These are phyloP conservation scores for Piper longum DNA, from an alignment of 164 flowering plant genomes.

Conservation along the genomic window DNA sequence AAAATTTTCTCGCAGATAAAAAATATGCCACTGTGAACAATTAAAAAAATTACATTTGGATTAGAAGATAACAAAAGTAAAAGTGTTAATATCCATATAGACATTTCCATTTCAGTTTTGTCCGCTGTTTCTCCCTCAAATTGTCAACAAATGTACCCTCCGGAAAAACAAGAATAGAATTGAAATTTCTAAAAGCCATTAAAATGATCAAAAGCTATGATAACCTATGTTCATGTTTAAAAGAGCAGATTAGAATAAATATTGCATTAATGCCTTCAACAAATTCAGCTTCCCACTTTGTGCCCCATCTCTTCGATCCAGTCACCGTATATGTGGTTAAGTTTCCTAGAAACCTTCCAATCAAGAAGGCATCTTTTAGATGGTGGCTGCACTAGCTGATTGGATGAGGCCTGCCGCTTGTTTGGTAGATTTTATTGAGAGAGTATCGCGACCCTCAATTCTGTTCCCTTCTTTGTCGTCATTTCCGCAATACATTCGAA, in stretches of 20 bases:
- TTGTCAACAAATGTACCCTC: not conserved
- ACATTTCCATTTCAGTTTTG: not conserved
- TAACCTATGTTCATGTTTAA: not conserved
- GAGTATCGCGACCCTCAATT: not conserved
- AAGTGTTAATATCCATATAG: not conserved
- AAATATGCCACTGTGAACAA: no score
- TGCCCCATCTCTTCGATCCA: not conserved
- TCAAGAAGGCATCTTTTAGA: not conserved
- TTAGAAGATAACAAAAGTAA: no score
- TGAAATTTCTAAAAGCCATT: not conserved
- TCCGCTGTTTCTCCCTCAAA: not conserved
- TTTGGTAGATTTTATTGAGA: not conserved
- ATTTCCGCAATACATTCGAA: not conserved
- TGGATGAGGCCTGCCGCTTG: not conserved
- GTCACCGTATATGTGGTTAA: constrained; percentile 1
- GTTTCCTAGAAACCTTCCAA: not conserved
- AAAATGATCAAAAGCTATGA: no score
- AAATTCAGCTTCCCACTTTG: constrained; percentile 3
- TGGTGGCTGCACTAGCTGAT: not conserved
- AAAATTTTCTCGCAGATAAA: no score
- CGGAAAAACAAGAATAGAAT: not conserved
- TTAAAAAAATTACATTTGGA: no score
- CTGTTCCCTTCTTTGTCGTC: not conserved
- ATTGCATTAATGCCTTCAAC: not conserved
- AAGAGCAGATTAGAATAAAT: not conserved